Base-by-base conservation (phyloP, 768 basidiomycete genomes). In the Lentinus brumalis region DNA sequence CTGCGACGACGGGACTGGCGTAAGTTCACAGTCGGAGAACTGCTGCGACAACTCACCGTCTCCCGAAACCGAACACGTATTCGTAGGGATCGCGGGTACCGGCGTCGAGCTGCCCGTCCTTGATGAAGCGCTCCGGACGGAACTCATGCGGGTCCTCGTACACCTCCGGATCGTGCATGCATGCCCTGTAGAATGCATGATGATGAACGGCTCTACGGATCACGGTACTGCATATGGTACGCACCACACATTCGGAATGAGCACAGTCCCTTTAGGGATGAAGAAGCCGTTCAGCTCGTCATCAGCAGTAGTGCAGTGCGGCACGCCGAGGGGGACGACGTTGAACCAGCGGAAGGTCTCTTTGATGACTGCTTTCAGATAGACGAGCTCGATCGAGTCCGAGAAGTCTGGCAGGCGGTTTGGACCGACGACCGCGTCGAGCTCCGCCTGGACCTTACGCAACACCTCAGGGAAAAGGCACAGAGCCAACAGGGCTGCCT, bases 261-360 rank as follows among this genome's bases (percentile, higher is more conserved):
- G 52, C 4, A 58, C 51, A 1, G 64, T 51, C 7, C 75, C 74
- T 47, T 70, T 69, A 0, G 76, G 76, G 38, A 79, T 77, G 56
- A 73, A 78, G 46, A 75, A 65, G 3, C 76, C 78, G 4, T 68
- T 64, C 57, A 78, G 78, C 3, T 74, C 76, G 66, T 77, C 76
- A 60, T 79, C 77, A 35, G 75, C 65, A 1, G 68, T 73, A 50
- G 69, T 74, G 18, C 69, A 61, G 62, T 81, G 79, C 2, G 63
- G 53, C 3, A 66, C 15, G 26, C 58, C 50, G 40, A 66, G 40
- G 18, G 64, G 57, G 11, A 60, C 42, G n/a, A 59, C 44, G 41
- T 40, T 44, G 29, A 50, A 57, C 59, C 64, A 66, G 15, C 65
- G 53, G 44, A 60, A 39, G 16, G 41, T 26, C 30, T 68, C 67